Base-by-base conservation (phyloP, 2,329 filamentous ascomycete genomes). In the Penicillium sclerotiorum region DNA sequence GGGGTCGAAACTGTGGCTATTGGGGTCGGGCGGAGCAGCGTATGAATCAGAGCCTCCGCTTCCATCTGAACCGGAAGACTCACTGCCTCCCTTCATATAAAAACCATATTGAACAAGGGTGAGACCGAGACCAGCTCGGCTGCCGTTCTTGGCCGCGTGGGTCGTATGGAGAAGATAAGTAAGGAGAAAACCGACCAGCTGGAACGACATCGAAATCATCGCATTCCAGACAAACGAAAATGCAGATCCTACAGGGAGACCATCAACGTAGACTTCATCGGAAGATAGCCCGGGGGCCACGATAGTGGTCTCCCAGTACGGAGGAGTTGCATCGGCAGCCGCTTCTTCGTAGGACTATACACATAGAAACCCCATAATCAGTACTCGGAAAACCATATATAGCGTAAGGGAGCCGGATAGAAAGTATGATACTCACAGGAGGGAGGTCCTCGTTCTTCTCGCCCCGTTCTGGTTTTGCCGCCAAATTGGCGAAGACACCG, bases 301-400 rank as follows among this genome's bases (percentile, higher is more conserved):
- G 58, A 99, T 96, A 0, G 94, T 97, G 5, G 94, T 99, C 77
- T 99, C 94, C 94, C 94, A 99, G 73, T 99, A 99, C 0, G 94
- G 94, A 1, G 94, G 94, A 40, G 94, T 94, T 20, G 91, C 88
- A 71, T 99, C 94, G 35, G 93, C 93, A 3, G 94, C 94, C 13
- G 94, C 94, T 83, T 97, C 93, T 80, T 99, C 94, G 71, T 99
- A 99, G 28, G 93, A 92, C 90, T 96, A 63, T 13, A 52, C n/a
- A n/a, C n/a, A n/a, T n/a, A n/a, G n/a, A 41, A 36, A 33, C 39
- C 18, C 68, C 17, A 37, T 45, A 38, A 15, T 48, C 27, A 41
- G 45, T 8, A 43, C 21, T 47, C 42, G 20, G 6, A 42, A 45
- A 42, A 22, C n/a, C 8, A 30, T 40, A 13, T 11, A 2, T 36